Evolutionary conservation across 805 yeast genomes (phyloP).

Genomic region (Candida oleophila): DNA sequence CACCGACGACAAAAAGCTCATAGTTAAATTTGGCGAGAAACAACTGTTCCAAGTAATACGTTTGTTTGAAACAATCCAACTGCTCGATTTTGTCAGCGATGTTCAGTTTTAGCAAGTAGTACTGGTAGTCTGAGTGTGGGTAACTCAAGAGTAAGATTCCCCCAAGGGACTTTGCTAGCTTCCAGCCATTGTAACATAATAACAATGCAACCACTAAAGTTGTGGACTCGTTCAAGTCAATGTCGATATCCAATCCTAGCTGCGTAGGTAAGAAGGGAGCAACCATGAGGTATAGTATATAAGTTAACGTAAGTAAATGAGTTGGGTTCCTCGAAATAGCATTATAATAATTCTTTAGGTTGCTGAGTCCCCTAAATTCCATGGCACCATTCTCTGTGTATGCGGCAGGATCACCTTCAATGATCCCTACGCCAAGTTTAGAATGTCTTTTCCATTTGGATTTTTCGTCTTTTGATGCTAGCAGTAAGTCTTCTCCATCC

Average conservation of each 20-base stretch:
- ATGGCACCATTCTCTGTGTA: not conserved
- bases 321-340: conserved; percentile 38
- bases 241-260: conserved; percentile 23
- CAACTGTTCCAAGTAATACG: conserved; percentile 48
- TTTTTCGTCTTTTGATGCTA: not conserved
- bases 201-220: conserved; percentile 45
- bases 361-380: not conserved
- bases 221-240: conserved; percentile 45
- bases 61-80: conserved; percentile 52
- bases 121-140: conserved; percentile 45
- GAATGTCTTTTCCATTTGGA: not conserved
- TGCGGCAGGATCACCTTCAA: not conserved
- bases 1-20: conserved; percentile 55
- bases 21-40: conserved; percentile 63
- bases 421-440: not conserved
- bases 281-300: conserved; percentile 38
- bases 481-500: not conserved
- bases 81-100: conserved; percentile 46
- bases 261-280: conserved; percentile 40
- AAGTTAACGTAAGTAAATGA: conserved; percentile 44
- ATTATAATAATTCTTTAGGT: not conserved
- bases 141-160: conserved; percentile 52
- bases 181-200: conserved; percentile 51
- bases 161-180: conserved; percentile 50
- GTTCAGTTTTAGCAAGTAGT: conserved; percentile 31